Base-by-base conservation (phyloP, 345 rosid species). In the Physaria fendleri region DNA sequence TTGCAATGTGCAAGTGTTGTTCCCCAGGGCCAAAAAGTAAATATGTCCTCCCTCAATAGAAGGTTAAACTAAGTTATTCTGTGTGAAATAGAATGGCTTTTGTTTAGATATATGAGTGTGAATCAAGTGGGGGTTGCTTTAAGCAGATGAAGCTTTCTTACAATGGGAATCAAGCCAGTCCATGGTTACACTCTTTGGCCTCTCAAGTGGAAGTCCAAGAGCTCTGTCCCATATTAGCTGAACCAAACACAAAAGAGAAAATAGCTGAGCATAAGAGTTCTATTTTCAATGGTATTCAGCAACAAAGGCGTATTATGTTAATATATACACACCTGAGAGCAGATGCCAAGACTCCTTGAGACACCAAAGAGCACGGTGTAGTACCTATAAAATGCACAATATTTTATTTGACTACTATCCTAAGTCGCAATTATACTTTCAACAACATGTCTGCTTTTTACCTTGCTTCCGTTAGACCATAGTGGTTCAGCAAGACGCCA, bases 161-260 rank as follows among this genome's bases (percentile, higher is more conserved):
- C 95, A 85, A 71, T 61, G 45, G 60, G 77, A 83, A 39, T 90
- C 96, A 18, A 93, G 91, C 96, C 90, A 87, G 23, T 87, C 96
- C 90, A 90, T 85, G 0, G 97, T 90, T 16, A 93, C 94, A 81
- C 97, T 93, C 62, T 93, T 93, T 8, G 97, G 99, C 82, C 99
- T 85, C 83, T 93, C 96, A 0, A 93, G 90, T 2, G 99, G 81
- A 55, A 92, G 67, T 17, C 98, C 96, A 17, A 92, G 88, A 28
- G 99, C 97, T 65, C 96, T 76, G 78, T 93, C 99, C 99, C 97
- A 85, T 77, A 90, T 79, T 46, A 87, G 70, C 99, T 93, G 86
- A 58, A 82, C 42, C 74, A 62, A 40, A 22, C 64, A 47, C 32
- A 47, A 30, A 17, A 12, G 17, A 55, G 6, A 13, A 49, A 1